phyloP scores from a whole-genome alignment of 1,139 yeast species.

The Nakaseomyces delphensis region DNA sequence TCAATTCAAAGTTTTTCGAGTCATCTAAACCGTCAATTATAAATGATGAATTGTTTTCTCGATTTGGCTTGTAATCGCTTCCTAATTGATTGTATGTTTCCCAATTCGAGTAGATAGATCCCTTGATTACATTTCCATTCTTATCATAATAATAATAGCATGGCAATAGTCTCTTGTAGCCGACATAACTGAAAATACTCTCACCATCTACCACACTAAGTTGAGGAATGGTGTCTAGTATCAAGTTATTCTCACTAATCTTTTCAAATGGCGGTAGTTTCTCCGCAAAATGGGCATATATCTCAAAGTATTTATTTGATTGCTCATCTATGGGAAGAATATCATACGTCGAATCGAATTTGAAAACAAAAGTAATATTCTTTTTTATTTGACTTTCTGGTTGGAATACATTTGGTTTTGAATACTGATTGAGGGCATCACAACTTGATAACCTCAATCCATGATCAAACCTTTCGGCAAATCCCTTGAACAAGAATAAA shows the following conservation, averaged over 20 bases:
- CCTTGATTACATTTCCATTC: slow-evolving; percentile 29
- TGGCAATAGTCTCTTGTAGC: slow-evolving; percentile 26
- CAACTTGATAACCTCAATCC: slow-evolving; percentile 17
- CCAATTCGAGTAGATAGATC: slow-evolving; percentile 29
- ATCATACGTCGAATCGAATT: slow-evolving; percentile 9
- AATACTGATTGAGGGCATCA: neutral
- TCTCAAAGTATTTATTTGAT: slow-evolving; percentile 1
- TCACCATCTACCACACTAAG: slow-evolving; percentile 25
- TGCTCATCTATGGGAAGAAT: slow-evolving; percentile 3
- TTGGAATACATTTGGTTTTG: slow-evolving; percentile 5
- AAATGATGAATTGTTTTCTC: neutral
- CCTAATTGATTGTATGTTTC: slow-evolving; percentile 5
- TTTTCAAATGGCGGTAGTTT: slow-evolving; percentile 15
- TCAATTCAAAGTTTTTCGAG: slow-evolving; percentile 1
- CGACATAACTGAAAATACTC: slow-evolving; percentile 27
- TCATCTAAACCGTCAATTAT: slow-evolving; percentile 5
- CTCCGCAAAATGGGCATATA: slow-evolving; percentile 1
- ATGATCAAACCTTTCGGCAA: slow-evolving; percentile 20
- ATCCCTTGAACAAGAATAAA: slow-evolving; percentile 24
- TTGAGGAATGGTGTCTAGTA: slow-evolving; percentile 17
- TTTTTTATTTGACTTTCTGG: slow-evolving; percentile 15
- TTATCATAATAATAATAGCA: slow-evolving; percentile 28
- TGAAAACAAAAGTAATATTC: slow-evolving; percentile 22
- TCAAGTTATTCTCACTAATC: slow-evolving; percentile 18
- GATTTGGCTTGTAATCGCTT: neutral